These are phyloP conservation scores for Ophiocordyceps camponoti-saundersi DNA, from an alignment of 2,329 filamentous ascomycete species.

Conservation along the genomic window DNA sequence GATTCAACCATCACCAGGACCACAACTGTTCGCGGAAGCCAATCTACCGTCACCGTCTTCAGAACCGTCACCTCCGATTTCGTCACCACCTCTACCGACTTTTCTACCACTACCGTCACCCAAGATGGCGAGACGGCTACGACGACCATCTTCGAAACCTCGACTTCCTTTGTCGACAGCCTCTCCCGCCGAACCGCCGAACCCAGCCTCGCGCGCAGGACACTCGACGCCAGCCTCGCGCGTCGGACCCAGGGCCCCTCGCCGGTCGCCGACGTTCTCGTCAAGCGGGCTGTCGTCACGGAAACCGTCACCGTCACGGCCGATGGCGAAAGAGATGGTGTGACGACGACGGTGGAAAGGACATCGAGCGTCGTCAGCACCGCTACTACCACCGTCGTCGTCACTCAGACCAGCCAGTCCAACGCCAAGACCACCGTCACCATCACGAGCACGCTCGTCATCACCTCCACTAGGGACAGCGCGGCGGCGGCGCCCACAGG, in stretches of 20 bases:
- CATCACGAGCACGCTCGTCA: slow-evolving; percentile 17
- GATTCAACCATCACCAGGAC: slow-evolving; percentile 14
- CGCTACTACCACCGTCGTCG: slow-evolving; percentile 14
- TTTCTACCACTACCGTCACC: slow-evolving; percentile 20
- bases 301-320: slow-evolving; percentile 14
- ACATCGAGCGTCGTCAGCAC: slow-evolving; percentile 12
- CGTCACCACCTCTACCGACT: slow-evolving; percentile 16
- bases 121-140: slow-evolving; percentile 18
- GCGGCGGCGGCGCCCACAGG: slow-evolving; percentile 10
- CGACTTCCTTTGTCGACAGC: slow-evolving; percentile 13
- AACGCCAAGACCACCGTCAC: slow-evolving; percentile 21
- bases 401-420: slow-evolving; percentile 15
- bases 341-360: slow-evolving; percentile 11
- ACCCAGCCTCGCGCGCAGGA: slow-evolving; percentile 9
- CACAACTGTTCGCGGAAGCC: slow-evolving; percentile 8
- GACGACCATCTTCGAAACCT: slow-evolving; percentile 16
- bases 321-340: slow-evolving; percentile 4
- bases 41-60: slow-evolving; percentile 14
- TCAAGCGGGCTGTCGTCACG: slow-evolving; percentile 18
- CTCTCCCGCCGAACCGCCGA: slow-evolving; percentile 6
- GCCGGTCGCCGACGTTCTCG: slow-evolving; percentile 7
- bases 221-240: slow-evolving; percentile 5
- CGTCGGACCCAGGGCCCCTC: slow-evolving; percentile 3
- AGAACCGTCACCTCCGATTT: slow-evolving; percentile 14
- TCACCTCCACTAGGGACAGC: slow-evolving; percentile 16